Conservation (phyloP, 805 yeast species). For the Spathaspora boniae region DNA sequence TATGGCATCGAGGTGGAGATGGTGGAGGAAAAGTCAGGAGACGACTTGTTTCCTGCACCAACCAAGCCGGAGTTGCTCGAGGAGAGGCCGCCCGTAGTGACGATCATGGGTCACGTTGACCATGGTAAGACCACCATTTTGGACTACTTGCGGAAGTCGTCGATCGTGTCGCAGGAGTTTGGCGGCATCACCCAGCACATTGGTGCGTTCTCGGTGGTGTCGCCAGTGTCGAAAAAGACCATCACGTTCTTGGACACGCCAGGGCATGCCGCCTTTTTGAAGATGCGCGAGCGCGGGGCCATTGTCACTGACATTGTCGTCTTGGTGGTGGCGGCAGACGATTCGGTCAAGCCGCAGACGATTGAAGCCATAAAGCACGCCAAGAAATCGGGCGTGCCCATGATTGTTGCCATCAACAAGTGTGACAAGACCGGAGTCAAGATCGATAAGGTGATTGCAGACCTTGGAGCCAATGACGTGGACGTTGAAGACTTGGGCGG, state of each 20-base stretch:
- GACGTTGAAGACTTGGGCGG: slow-evolving; percentile 95
- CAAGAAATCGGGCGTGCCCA: slow-evolving; percentile 71
- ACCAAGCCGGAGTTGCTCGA: slow-evolving; percentile 45
- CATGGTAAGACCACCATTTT: slow-evolving; percentile 96
- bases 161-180: slow-evolving; percentile 78
- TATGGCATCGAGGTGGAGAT: slow-evolving; percentile 63
- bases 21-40: slow-evolving; percentile 58
- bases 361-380: slow-evolving; percentile 94
- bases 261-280: slow-evolving; percentile 95
- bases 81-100: slow-evolving; percentile 87
- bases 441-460: slow-evolving; percentile 72
- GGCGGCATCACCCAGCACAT: slow-evolving; percentile 99
- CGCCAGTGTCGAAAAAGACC: slow-evolving; percentile 67
- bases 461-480: slow-evolving; percentile 71
- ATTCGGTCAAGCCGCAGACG: slow-evolving; percentile 97
- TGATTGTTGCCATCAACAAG: slow-evolving; percentile 90
- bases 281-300: slow-evolving; percentile 97
- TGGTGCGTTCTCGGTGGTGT: slow-evolving; percentile 89
- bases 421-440: slow-evolving; percentile 79
- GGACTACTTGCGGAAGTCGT: slow-evolving; percentile 80
- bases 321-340: slow-evolving; percentile 94
- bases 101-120: slow-evolving; percentile 98
- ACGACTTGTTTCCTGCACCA: slow-evolving; percentile 57
- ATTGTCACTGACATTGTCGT: slow-evolving; percentile 88
- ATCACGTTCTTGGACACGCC: slow-evolving; percentile 96